These are phyloP conservation scores for Actinomucor elegans DNA, from an alignment of 371 early-diverging fungal genomes.

Conservation along the genomic window DNA sequence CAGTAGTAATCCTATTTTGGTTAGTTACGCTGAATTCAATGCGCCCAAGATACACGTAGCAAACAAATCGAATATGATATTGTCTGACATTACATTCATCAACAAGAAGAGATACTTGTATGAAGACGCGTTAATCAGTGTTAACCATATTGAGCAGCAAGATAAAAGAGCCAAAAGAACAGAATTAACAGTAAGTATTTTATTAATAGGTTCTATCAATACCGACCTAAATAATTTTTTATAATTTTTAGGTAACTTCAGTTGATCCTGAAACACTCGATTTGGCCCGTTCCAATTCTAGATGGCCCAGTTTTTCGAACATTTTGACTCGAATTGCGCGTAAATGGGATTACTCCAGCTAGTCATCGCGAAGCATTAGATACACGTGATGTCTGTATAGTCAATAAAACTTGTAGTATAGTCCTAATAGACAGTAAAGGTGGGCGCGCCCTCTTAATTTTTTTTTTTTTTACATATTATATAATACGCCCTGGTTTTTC, in stretches of 20 bases:
- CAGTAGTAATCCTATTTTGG: too few species aligned
- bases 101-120: conserved; percentile 27
- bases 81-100: conserved; percentile 30
- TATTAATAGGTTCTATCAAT: neutral
- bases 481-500: neutral
- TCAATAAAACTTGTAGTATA: too few species aligned
- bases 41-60: conserved; percentile 15
- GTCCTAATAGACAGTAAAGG: too few species aligned
- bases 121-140: conserved; percentile 19
- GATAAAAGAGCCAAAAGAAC: conserved; percentile 23
- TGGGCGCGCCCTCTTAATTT: too few species aligned
- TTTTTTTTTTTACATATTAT: too few species aligned
- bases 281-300: neutral
- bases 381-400: too few species aligned
- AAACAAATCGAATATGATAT: conserved; percentile 15
- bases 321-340: conserved; percentile 3
- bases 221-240: neutral
- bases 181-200: conserved; percentile 26
- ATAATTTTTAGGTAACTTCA: conserved; percentile 21
- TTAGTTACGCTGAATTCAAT: conserved; percentile 30
- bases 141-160: conserved; percentile 36
- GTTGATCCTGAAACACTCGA: conserved; percentile 12
- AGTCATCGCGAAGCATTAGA: neutral
- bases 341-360: conserved; percentile 9
- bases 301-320: conserved; percentile 17